These are phyloP conservation scores for Podila clonocystis DNA, from an alignment of 192 early-diverging fungal species.

Conservation along the genomic window DNA sequence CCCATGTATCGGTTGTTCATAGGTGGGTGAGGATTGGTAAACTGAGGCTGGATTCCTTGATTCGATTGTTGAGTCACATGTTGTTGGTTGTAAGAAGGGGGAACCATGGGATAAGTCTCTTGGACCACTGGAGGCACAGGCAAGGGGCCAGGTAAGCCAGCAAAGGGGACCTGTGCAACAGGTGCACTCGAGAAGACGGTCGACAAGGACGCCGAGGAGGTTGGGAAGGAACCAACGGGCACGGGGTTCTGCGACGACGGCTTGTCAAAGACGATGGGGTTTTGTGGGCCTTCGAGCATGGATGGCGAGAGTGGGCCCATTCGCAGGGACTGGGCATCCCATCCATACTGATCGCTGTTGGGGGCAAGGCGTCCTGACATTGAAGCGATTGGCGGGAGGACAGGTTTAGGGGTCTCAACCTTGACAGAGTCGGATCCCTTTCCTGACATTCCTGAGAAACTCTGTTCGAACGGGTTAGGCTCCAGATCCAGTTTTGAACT, in stretches of 20 bases:
- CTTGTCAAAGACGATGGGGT: constrained; percentile 42
- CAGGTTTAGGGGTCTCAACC: constrained; percentile 55
- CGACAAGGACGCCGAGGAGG: constrained; percentile 17
- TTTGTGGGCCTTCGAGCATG: constrained; percentile 77
- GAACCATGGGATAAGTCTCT: constrained; percentile 7
- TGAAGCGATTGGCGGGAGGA: constrained; percentile 77
- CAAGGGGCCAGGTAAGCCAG: constrained; percentile 25
- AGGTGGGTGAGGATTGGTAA: background rate
- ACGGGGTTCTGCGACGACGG: constrained; percentile 14
- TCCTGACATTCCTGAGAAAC: constrained; percentile 62
- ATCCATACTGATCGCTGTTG: constrained; percentile 53
- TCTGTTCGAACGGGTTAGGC: constrained; percentile 90
- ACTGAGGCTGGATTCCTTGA: constrained; percentile 14
- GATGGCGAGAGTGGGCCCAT: constrained; percentile 80
- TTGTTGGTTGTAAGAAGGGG: constrained; percentile 1
- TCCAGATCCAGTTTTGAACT: constrained; percentile 79
- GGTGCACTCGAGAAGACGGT: constrained; percentile 28
- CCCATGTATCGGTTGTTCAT: constrained; percentile 11
- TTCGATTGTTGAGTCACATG: background rate
- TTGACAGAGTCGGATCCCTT: background rate
- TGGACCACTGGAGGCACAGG: constrained; percentile 10
- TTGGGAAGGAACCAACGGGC: constrained; percentile 23
- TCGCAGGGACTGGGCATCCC: constrained; percentile 72
- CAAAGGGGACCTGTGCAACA: constrained; percentile 16
- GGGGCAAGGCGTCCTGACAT: constrained; percentile 57